phyloP scores from a whole-genome alignment of 768 basidiomycete species.

The Naganishia friedmannii region DNA sequence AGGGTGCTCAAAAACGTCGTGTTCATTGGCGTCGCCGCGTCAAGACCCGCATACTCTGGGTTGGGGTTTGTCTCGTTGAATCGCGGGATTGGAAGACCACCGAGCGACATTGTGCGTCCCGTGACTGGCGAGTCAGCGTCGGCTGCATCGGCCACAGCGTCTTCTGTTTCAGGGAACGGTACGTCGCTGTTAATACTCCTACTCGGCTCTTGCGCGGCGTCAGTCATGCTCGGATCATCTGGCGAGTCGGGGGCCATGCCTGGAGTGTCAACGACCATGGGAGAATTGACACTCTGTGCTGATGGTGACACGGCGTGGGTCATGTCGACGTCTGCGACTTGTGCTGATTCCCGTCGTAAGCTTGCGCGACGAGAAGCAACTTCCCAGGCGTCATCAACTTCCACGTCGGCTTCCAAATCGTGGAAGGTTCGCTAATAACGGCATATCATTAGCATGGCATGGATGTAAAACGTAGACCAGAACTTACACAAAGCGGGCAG shows the following conservation, averaged over 20 bases:
- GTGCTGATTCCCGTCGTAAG: constrained; percentile 15
- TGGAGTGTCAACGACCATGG: neutral
- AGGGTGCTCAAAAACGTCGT: constrained; percentile 52
- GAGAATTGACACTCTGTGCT: neutral
- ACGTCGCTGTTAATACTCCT: neutral
- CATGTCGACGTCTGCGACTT: constrained; percentile 16
- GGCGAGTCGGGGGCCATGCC: neutral
- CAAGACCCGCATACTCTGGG: constrained; percentile 30
- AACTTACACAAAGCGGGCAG: constrained; percentile 74
- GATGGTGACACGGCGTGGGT: neutral
- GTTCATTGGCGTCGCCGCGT: constrained; percentile 52
- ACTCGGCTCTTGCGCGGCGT: neutral
- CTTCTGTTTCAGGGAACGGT: neutral
- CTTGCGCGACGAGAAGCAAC: constrained; percentile 42
- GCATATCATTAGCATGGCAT: neutral
- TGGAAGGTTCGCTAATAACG: constrained; percentile 69
- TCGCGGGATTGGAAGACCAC: constrained; percentile 24
- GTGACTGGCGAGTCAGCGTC: constrained; percentile 13
- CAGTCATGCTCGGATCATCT: neutral
- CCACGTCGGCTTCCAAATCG: constrained; percentile 92
- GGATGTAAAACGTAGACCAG: neutral
- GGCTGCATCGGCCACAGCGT: neutral
- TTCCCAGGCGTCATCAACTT: constrained; percentile 59
- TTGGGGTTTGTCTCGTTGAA: constrained; percentile 29
- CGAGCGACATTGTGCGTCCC: constrained; percentile 20